These are phyloP conservation scores for Fusarium protoensiforme DNA, from an alignment of 2,329 filamentous ascomycete species.

Conservation along the genomic window DNA sequence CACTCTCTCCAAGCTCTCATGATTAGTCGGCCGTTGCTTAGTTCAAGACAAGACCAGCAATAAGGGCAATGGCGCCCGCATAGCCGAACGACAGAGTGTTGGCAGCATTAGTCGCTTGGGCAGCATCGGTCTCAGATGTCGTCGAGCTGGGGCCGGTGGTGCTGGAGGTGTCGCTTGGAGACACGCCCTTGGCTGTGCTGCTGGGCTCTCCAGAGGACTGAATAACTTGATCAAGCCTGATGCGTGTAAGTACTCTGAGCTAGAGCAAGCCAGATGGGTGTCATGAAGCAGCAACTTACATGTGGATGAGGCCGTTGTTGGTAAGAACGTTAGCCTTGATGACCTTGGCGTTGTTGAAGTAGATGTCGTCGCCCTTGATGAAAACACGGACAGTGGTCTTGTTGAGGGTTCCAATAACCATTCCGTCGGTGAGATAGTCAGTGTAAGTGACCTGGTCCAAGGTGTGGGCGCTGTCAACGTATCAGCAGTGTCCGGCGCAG, in stretches of 20 bases:
- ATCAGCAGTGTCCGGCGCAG: not conserved
- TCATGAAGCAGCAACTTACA: constrained; percentile 10
- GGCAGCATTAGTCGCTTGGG: constrained; percentile 1
- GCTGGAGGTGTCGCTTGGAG: constrained; percentile 5
- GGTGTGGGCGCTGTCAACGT: constrained; percentile 16
- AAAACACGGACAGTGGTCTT: constrained; percentile 22
- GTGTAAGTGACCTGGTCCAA: constrained; percentile 34
- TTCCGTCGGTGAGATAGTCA: constrained; percentile 24
- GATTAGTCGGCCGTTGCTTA: not conserved
- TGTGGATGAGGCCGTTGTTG: constrained; percentile 37
- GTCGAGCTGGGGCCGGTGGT: not conserved
- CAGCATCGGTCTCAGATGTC: constrained; percentile 1
- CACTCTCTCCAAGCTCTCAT: not conserved
- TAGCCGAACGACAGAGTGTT: not conserved
- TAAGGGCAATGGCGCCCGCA: not conserved
- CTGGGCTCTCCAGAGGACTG: not conserved
- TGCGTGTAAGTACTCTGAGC: not conserved
- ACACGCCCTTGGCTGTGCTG: not conserved
- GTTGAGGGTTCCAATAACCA: constrained; percentile 27
- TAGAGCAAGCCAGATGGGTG: no score
- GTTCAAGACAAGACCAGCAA: constrained; percentile 7
- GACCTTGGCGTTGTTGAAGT: constrained; percentile 39
- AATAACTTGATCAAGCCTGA: constrained; percentile 7
- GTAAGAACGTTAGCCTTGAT: constrained; percentile 35
- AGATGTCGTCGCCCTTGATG: constrained; percentile 28